Base-by-base conservation (phyloP, 108 stramenopile species). In the Parietichytrium sp. region DNA sequence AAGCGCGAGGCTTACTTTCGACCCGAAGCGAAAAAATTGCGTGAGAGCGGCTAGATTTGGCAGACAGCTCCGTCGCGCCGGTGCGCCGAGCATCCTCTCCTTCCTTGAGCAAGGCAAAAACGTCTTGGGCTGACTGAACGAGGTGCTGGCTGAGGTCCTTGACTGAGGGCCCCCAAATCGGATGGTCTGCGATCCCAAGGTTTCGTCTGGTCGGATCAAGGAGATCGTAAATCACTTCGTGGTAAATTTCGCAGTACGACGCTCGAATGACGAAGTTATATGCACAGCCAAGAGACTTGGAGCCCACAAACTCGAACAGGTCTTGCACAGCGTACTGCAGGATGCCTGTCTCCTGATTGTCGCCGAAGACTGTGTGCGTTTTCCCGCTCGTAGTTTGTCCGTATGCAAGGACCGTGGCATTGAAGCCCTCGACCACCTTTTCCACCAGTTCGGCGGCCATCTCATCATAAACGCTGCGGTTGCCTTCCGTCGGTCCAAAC, bases 311-410 rank as follows among this genome's bases (percentile, higher is more conserved):
- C 20, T 36, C 33, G 20, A 72, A 72, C 20, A 72, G 61, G 42
- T 72, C 61, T 42, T 72, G 38, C 6, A 72, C 38, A 0, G 61
- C 61, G 42, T 45, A 42, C 42, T 72, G 61, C 10, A 72, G 61
- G 33, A 72, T 72, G 36, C 61, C 61, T 25, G 36, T 72, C 45
- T 72, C 61, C 29, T 72, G 20, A 6, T 36, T 13, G 8, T 78
- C 26, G n/a, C 48, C 83, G 15, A 61, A 61, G 54, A 87, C 85
- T 12, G 84, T 87, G 79, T 79, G 47, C 52, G 84, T 85, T 36
- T 87, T 87, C 3, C 87, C 87, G 6, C 38, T 36, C 12, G 84
- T 84, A 16, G 87, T 87, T 54, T 85, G 87, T 3, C 87, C 87
- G 48, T 85, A 87, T 6, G 87, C 87, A 29, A 87, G 80, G 16